Evolutionary conservation across 306 rosid species (phyloP).

Genomic region (Cucurbita moschata): DNA sequence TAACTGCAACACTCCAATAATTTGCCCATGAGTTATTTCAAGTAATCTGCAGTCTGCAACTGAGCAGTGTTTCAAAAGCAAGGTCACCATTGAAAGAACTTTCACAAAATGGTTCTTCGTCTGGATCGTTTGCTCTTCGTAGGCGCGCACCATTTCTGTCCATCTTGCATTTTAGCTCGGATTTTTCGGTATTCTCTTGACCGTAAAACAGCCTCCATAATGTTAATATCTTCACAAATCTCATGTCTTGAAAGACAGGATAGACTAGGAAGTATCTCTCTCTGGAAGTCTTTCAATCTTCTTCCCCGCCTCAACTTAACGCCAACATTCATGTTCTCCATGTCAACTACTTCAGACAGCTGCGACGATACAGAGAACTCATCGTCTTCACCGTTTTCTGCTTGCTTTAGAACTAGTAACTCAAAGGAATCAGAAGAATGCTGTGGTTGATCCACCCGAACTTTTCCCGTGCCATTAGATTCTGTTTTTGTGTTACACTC

Average conservation of each 20-base stretch:
- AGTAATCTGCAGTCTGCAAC: not conserved
- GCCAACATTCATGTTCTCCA: conserved; percentile 17
- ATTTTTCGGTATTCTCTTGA: conserved; percentile 43
- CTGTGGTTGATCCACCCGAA: conserved; percentile 18
- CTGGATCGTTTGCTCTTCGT: conserved; percentile 28
- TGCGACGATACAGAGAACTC: conserved; percentile 25
- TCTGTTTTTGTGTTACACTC: conserved; percentile 1
- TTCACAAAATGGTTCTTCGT: conserved; percentile 13
- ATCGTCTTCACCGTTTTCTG: conserved; percentile 24
- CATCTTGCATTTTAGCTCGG: conserved; percentile 19
- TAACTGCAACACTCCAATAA: not conserved
- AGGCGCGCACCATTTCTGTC: conserved; percentile 28
- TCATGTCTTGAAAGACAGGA: conserved; percentile 47
- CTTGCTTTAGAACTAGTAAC: conserved; percentile 24
- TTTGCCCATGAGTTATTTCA: not conserved
- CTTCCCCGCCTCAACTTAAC: conserved; percentile 37
- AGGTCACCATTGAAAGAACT: not conserved
- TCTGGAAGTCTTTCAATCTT: conserved; percentile 48
- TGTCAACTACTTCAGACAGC: conserved; percentile 12
- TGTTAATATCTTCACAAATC: conserved; percentile 40
- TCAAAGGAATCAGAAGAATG: conserved; percentile 33
- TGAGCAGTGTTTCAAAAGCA: not conserved
- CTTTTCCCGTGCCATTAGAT: conserved; percentile 3
- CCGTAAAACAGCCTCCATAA: conserved; percentile 40
- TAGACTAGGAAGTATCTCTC: conserved; percentile 48